Evolutionary conservation across 129 eudicot genomes (phyloP).

Genomic region (Cynara cardunculus): DNA sequence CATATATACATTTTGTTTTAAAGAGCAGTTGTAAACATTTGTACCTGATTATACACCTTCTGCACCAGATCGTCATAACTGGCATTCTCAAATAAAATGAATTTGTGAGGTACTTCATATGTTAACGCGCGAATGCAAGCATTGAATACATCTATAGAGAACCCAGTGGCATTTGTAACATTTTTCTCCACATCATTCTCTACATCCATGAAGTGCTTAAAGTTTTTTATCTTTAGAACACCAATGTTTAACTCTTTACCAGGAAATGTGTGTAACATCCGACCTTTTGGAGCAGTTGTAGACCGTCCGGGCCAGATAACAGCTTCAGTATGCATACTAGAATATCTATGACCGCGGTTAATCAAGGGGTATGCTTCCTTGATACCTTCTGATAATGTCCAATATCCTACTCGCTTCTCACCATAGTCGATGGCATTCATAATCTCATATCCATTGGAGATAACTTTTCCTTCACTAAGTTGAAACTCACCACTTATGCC

Average conservation of each 20-base stretch:
- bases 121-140: slow-evolving; percentile 29
- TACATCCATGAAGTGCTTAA: slow-evolving; percentile 23
- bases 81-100: slow-evolving; percentile 20
- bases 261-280: not conserved
- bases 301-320: slow-evolving; percentile 41
- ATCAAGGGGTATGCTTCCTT: not conserved
- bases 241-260: slow-evolving; percentile 35
- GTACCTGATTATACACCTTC: slow-evolving; percentile 39
- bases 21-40: not conserved
- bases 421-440: slow-evolving; percentile 43
- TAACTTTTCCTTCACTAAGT: slow-evolving; percentile 25
- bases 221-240: slow-evolving; percentile 18
- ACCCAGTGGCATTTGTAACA: slow-evolving; percentile 31
- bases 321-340: not conserved
- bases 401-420: slow-evolving; percentile 46
- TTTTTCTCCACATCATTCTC: slow-evolving; percentile 10
- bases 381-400: slow-evolving; percentile 40
- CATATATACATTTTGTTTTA: not conserved
- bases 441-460: slow-evolving; percentile 26
- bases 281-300: slow-evolving; percentile 26
- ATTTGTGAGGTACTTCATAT: slow-evolving; percentile 30
- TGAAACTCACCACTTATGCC: slow-evolving; percentile 61
- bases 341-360: not conserved
- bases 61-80: slow-evolving; percentile 33
- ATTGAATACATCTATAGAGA: slow-evolving; percentile 39